Evolutionary conservation across 345 rosid species (phyloP).

Genomic region (Noccaea bulbosa): DNA sequence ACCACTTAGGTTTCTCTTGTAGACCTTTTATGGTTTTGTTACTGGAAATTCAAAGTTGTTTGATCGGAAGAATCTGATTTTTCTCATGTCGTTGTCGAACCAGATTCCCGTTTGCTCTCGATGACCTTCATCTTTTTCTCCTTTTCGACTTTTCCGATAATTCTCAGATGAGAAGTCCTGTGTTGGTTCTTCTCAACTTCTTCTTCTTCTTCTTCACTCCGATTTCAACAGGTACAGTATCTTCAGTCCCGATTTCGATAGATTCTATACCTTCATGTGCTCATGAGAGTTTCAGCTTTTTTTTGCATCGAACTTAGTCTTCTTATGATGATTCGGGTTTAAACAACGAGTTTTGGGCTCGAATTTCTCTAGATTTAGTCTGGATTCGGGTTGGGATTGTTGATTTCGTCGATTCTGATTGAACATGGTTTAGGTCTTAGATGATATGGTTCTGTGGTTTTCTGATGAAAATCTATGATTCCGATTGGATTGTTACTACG

Average conservation of each 20-base stretch:
- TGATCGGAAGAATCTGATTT: constrained; percentile 32
- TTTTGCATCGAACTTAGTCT: constrained; percentile 23
- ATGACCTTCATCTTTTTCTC: constrained; percentile 24
- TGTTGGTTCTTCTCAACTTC: constrained; percentile 41
- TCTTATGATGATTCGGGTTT: constrained; percentile 14
- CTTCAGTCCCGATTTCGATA: background rate
- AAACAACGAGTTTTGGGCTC: background rate
- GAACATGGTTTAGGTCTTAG: background rate
- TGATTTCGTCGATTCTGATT: background rate
- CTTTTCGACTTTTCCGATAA: constrained; percentile 13
- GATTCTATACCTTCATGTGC: constrained; percentile 16
- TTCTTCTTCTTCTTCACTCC: constrained; percentile 49
- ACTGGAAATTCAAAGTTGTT: background rate
- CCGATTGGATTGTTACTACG: background rate
- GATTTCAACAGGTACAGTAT: constrained; percentile 56
- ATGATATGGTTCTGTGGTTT: background rate
- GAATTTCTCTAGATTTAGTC: background rate
- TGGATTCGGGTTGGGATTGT: constrained; percentile 17
- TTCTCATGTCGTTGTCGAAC: constrained; percentile 27
- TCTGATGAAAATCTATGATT: constrained; percentile 6
- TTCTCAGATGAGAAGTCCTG: constrained; percentile 50
- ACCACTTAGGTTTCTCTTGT: background rate
- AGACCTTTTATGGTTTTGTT: background rate
- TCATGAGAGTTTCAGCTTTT: constrained; percentile 12
- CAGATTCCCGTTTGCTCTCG: constrained; percentile 32